phyloP scores from a whole-genome alignment of 805 yeast species.

The Schizosaccharomyces japonicus region DNA sequence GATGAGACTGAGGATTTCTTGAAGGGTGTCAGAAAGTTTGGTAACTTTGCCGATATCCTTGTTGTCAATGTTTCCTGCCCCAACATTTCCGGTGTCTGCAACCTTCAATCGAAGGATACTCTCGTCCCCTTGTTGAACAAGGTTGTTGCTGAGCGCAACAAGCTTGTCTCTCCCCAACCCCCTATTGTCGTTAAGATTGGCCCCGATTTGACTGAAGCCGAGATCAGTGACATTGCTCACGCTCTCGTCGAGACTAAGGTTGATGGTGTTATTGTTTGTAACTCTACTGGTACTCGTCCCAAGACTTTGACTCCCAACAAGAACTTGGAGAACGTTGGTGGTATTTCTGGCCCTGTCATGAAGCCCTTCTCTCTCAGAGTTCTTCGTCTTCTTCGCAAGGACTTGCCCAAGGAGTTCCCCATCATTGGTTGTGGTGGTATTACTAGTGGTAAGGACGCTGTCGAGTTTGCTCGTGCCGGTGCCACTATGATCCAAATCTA shows the following conservation, averaged over 20 bases:
- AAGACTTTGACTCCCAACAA: slow-evolving; percentile 26
- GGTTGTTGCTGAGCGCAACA: slow-evolving; percentile 48
- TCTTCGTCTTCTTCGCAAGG: slow-evolving; percentile 42
- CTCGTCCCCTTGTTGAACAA: slow-evolving; percentile 34
- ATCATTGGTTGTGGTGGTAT: slow-evolving; percentile 91
- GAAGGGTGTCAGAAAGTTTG: slow-evolving; percentile 59
- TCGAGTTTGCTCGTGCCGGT: slow-evolving; percentile 82
- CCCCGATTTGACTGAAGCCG: slow-evolving; percentile 67
- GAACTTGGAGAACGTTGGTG: slow-evolving; percentile 46
- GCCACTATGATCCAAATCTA: slow-evolving; percentile 73
- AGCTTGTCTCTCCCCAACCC: slow-evolving; percentile 26
- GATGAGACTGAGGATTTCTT: slow-evolving; percentile 75
- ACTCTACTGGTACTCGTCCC: slow-evolving; percentile 79
- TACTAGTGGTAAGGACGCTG: slow-evolving; percentile 61
- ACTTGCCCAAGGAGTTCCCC: slow-evolving; percentile 51
- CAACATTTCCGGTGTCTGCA: slow-evolving; percentile 84
- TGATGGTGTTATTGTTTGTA: slow-evolving; percentile 80
- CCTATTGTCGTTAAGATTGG: slow-evolving; percentile 81
- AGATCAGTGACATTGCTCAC: slow-evolving; percentile 57
- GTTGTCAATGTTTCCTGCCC: slow-evolving; percentile 87
- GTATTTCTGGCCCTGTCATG: slow-evolving; percentile 77
- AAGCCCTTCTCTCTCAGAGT: slow-evolving; percentile 59
- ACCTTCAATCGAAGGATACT: slow-evolving; percentile 54
- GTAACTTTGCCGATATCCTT: slow-evolving; percentile 65
- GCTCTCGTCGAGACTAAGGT: slow-evolving; percentile 54